These are phyloP conservation scores for Jacaranda mimosifolia DNA, from an alignment of 257 asterid species.

Conservation along the genomic window DNA sequence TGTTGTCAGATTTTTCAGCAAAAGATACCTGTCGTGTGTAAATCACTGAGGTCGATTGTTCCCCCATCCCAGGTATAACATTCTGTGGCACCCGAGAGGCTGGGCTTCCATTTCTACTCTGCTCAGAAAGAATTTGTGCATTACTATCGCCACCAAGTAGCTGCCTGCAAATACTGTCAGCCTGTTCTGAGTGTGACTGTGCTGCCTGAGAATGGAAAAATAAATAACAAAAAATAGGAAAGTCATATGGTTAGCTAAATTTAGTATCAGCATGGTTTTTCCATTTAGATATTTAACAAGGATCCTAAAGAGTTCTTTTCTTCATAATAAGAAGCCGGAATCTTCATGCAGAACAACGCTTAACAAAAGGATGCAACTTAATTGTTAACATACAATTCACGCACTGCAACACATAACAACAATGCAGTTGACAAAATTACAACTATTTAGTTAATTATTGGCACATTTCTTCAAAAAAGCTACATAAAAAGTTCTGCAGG, in stretches of 20 bases:
- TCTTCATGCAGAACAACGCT: no score
- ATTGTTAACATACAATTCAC: no score
- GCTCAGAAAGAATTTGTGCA: slow-evolving; percentile 42
- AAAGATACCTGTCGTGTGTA: slow-evolving; percentile 64
- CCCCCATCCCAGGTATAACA: slow-evolving; percentile 41
- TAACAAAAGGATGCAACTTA: no score
- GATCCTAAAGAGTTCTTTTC: no score
- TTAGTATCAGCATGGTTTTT: not conserved
- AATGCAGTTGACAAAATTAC: no score
- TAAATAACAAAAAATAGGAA: not conserved
- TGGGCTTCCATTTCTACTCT: slow-evolving; percentile 44
- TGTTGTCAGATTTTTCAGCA: slow-evolving; percentile 50
- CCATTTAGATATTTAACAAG: not conserved
- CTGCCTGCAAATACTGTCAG: slow-evolving; percentile 50
- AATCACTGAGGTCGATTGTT: slow-evolving; percentile 66
- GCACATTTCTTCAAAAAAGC: no score
- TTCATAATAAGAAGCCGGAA: no score
- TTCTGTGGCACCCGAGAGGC: slow-evolving; percentile 47
- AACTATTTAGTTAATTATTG: no score
- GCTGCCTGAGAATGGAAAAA: slow-evolving; percentile 62
- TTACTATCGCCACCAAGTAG: slow-evolving; percentile 43
- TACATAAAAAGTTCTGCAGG: no score
- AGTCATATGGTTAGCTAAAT: not conserved
- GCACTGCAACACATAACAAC: no score
- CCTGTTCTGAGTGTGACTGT: slow-evolving; percentile 68